Conservation (phyloP, 192 early-diverging fungal species). For the Funneliformis mosseae region DNA sequence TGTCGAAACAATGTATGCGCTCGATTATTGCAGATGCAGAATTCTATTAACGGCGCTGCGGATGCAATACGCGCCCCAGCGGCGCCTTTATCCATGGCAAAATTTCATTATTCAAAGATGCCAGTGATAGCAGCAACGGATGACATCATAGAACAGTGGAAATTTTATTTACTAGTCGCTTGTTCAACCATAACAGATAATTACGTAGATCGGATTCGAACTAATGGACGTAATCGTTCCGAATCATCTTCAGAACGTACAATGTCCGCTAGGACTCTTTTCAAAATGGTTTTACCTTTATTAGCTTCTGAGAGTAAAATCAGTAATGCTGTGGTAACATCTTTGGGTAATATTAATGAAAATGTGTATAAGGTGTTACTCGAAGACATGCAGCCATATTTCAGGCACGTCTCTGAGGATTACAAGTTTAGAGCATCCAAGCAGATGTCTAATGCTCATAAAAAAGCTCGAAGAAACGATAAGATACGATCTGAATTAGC, state of each 20-base stretch:
- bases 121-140: conserved; percentile 47
- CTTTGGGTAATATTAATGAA: conserved; percentile 66
- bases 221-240: conserved; percentile 36
- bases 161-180: conserved; percentile 69
- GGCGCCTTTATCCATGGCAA: conserved; percentile 53
- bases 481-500: conserved; percentile 72
- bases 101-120: conserved; percentile 38
- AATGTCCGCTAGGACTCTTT: conserved; percentile 58
- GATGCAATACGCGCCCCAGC: conserved; percentile 54
- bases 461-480: conserved; percentile 64
- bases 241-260: conserved; percentile 51
- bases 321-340: conserved; percentile 66
- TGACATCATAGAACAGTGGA: conserved; percentile 77
- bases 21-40: conserved; percentile 66
- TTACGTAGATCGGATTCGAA: neutral
- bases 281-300: conserved; percentile 66
- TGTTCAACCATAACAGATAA: conserved; percentile 59
- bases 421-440: conserved; percentile 49
- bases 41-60: conserved; percentile 56
- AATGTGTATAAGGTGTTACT: conserved; percentile 69
- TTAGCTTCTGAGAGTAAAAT: conserved; percentile 71
- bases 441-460: conserved; percentile 57
- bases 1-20: conserved; percentile 60
- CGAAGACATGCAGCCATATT: conserved; percentile 63
- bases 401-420: conserved; percentile 65